phyloP scores from a whole-genome alignment of 108 stramenopile genomes.

The Skeletonema costatum region DNA sequence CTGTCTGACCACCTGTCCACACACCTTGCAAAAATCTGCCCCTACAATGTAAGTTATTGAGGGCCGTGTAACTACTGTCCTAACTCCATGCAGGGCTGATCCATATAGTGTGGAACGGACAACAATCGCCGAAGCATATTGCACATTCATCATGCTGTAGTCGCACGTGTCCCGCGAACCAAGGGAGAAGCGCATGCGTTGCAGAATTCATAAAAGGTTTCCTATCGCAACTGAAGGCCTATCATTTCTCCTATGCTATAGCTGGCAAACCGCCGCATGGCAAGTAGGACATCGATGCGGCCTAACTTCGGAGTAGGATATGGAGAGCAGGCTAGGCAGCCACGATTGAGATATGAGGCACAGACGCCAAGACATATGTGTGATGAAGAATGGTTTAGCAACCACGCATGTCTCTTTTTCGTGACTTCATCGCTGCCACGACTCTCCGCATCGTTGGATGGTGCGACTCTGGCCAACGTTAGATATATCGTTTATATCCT shows the following conservation, averaged over 20 bases:
- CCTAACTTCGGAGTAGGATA: constrained; percentile 38
- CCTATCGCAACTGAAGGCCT: constrained; percentile 39
- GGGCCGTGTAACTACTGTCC: constrained; percentile 1
- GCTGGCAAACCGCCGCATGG: constrained; percentile 40
- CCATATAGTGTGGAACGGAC: constrained; percentile 37
- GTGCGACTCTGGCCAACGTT: neutral
- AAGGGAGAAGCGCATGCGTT: constrained; percentile 14
- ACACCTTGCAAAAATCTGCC: constrained; percentile 33
- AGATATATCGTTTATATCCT: neutral
- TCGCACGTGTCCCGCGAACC: no score
- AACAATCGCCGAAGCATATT: constrained; percentile 18
- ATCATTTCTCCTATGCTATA: constrained; percentile 51
- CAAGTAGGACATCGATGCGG: constrained; percentile 26
- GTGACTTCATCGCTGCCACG: neutral
- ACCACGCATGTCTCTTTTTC: constrained; percentile 6
- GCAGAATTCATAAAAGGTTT: constrained; percentile 30
- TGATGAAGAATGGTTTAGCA: constrained; percentile 47
- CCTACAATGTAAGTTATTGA: constrained; percentile 23
- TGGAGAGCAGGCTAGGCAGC: constrained; percentile 39
- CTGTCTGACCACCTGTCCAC: constrained; percentile 54
- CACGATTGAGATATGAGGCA: constrained; percentile 43
- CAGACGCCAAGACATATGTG: constrained; percentile 51
- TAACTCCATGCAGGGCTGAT: constrained; percentile 24
- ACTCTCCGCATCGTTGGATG: constrained; percentile 5
- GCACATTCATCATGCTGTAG: constrained; percentile 26